These are phyloP conservation scores for Sporothrix euskadiensis DNA, from an alignment of 2,329 filamentous ascomycete species.

Conservation along the genomic window DNA sequence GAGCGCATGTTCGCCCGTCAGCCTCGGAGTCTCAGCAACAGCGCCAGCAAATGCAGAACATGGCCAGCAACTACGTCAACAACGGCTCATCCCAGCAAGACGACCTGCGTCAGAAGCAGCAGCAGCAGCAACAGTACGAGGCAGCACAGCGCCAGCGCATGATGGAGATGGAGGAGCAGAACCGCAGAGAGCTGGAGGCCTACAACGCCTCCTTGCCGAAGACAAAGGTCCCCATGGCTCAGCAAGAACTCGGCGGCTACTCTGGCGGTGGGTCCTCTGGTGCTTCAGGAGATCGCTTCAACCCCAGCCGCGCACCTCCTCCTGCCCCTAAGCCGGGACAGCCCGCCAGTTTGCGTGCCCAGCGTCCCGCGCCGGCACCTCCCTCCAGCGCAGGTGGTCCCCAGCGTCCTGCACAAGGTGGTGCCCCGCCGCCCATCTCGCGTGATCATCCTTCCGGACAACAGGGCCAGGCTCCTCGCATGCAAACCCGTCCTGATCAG, in stretches of 20 bases:
- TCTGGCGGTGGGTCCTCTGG: constrained; percentile 54
- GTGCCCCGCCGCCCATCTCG: constrained; percentile 48
- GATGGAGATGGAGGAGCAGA: constrained; percentile 63
- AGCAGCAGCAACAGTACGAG: constrained; percentile 54
- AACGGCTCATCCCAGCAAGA: constrained; percentile 56
- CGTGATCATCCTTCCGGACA: constrained; percentile 44
- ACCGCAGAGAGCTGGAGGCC: constrained; percentile 74
- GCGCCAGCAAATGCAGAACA: constrained; percentile 59
- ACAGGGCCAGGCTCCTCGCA: constrained; percentile 44
- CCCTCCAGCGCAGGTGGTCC: constrained; percentile 55
- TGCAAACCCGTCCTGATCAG: constrained; percentile 52
- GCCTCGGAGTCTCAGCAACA: constrained; percentile 53
- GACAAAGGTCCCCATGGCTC: constrained; percentile 74
- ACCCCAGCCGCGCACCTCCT: constrained; percentile 82
- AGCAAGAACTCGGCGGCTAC: constrained; percentile 83
- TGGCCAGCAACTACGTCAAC: constrained; percentile 55
- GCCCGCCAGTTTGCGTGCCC: constrained; percentile 65
- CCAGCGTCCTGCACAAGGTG: constrained; percentile 53
- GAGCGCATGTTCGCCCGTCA: constrained; percentile 45
- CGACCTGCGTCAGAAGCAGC: constrained; percentile 59
- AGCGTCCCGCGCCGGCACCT: constrained; percentile 74
- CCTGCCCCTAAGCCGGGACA: constrained; percentile 65
- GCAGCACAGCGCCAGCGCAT: constrained; percentile 55
- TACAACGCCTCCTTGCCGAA: constrained; percentile 90
- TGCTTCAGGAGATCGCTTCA: constrained; percentile 67